Conservation (phyloP, 2,329 filamentous ascomycete species). For the Fusarium verticillioides region DNA sequence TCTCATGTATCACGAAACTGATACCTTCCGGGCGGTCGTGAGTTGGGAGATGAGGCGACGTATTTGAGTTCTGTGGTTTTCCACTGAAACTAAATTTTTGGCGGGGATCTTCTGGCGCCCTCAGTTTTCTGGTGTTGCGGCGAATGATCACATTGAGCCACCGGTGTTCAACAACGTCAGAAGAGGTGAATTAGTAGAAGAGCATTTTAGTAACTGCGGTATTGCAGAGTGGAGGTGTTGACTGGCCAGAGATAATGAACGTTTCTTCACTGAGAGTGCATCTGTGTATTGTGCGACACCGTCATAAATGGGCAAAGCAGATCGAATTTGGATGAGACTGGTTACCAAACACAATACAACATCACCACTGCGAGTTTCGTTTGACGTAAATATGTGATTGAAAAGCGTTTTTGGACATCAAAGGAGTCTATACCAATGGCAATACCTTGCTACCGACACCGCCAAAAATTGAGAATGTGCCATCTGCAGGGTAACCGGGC, state of each 20-base stretch:
- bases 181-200: fast-evolving
- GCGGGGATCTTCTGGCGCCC: no score
- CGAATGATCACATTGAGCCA: neutral
- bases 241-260: no score
- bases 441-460: no score
- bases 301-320: fast-evolving
- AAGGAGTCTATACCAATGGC: fast-evolving
- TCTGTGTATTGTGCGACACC: fast-evolving
- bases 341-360: no score
- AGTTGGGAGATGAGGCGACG: fast-evolving
- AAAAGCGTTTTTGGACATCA: fast-evolving
- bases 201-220: fast-evolving
- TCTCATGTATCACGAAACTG: neutral
- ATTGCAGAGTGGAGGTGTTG: fast-evolving
- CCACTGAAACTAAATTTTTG: neutral
- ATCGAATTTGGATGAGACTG: fast-evolving
- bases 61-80: neutral
- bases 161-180: neutral
- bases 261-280: neutral
- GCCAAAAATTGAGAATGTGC: no score
- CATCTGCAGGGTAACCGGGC: neutral
- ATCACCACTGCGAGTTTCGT: no score
- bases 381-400: fast-evolving
- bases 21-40: fast-evolving
- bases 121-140: no score